Conservation (phyloP, 768 basidiomycete species). For the Phaffia australis region DNA sequence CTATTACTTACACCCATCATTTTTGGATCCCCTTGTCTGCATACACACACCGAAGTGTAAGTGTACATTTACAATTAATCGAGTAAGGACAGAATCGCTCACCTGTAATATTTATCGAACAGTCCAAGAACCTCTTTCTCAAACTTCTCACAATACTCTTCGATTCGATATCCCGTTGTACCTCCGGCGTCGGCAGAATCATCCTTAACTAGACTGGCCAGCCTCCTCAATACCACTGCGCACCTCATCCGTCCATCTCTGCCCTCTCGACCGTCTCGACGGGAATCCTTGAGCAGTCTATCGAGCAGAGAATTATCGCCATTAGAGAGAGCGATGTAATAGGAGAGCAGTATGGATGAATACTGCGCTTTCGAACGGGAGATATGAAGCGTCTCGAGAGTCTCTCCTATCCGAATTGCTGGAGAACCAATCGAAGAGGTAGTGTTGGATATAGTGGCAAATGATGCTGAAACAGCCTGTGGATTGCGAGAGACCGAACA, state of each 20-base stretch:
- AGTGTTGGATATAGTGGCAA: conserved; percentile 75
- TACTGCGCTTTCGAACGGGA: conserved; percentile 21
- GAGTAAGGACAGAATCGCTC: background rate
- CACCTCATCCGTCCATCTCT: conserved; percentile 77
- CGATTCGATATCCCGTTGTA: conserved; percentile 80
- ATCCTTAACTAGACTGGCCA: conserved; percentile 82
- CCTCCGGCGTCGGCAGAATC: conserved; percentile 48
- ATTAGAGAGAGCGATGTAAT: conserved; percentile 20
- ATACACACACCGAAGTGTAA: background rate
- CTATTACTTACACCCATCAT: conserved; percentile 78
- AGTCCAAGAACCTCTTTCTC: conserved; percentile 96
- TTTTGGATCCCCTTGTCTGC: conserved; percentile 78
- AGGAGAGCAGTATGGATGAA: conserved; percentile 18
- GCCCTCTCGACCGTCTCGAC: conserved; percentile 44
- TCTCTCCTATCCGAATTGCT: conserved; percentile 81
- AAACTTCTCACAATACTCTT: conserved; percentile 95
- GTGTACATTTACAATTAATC: background rate
- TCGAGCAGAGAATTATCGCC: conserved; percentile 20
- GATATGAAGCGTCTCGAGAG: conserved; percentile 53
- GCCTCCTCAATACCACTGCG: conserved; percentile 70
- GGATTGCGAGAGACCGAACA: conserved; percentile 10
- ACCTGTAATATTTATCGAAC: conserved; percentile 85
- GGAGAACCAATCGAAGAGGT: conserved; percentile 90
- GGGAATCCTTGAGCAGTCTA: conserved; percentile 17
- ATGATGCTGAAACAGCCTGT: conserved; percentile 77